Conservation (phyloP, 768 basidiomycete species). For the Phanerodontia chrysosporium region DNA sequence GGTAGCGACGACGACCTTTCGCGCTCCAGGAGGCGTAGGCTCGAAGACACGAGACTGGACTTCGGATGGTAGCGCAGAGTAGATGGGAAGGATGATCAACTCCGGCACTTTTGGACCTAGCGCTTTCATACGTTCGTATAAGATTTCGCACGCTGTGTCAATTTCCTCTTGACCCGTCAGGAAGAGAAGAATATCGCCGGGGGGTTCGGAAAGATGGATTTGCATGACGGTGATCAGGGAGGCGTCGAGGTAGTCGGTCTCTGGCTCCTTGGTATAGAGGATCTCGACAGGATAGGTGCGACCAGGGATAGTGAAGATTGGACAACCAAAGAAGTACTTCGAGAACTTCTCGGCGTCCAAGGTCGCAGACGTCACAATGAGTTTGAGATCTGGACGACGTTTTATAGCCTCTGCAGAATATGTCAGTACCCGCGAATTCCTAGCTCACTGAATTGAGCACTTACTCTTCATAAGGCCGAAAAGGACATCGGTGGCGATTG, state of each 20-base stretch:
- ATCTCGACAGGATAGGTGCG: constrained; percentile 98
- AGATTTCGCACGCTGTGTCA: constrained; percentile 94
- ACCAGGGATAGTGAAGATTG: constrained; percentile 99
- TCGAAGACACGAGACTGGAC: constrained; percentile 98
- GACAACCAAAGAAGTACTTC: constrained; percentile 97
- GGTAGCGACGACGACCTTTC: constrained; percentile 99
- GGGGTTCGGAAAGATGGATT: constrained; percentile 96
- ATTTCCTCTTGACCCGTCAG: constrained; percentile 99
- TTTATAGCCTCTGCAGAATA: constrained; percentile 78
- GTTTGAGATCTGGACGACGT: constrained; percentile 90
- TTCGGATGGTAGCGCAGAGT: constrained; percentile 96
- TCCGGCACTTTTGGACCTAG: constrained; percentile 98
- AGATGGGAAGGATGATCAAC: constrained; percentile 93
- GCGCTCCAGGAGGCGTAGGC: constrained; percentile 94
- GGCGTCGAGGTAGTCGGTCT: constrained; percentile 94
- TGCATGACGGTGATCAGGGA: constrained; percentile 99
- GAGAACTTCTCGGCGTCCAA: constrained; percentile 99
- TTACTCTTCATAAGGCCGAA: constrained; percentile 92
- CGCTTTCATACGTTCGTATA: constrained; percentile 98
- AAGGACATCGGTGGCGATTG: constrained; percentile 96
- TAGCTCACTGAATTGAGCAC: constrained; percentile 20
- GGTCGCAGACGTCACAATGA: constrained; percentile 98
- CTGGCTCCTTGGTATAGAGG: constrained; percentile 98
- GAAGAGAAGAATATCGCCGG: constrained; percentile 94
- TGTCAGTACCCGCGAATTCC: constrained; percentile 17